Percentiles rank a stretch among this genome's conserved stretches.
phyloP scores from a whole-genome alignment of 2,329 filamentous ascomycete genomes.

The Shiraia bambusicola region DNA sequence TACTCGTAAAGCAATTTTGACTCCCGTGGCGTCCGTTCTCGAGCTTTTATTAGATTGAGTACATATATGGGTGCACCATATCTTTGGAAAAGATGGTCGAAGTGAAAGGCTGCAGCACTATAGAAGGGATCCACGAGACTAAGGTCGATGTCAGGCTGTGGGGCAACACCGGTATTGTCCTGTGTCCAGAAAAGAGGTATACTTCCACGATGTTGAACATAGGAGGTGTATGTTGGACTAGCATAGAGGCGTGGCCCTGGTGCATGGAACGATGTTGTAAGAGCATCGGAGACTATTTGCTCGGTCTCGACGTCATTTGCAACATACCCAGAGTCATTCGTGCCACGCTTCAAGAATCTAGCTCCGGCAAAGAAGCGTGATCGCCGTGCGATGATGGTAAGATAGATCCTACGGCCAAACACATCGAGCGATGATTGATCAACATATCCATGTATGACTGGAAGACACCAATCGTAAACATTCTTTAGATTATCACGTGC shows the following conservation, averaged over 20 bases:
- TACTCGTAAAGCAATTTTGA: slow-evolving; percentile 88
- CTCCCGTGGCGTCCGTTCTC: slow-evolving; percentile 85
- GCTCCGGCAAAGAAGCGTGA: slow-evolving; percentile 94
- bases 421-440: slow-evolving; percentile 76
- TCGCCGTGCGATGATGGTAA: slow-evolving; percentile 88
- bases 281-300: slow-evolving; percentile 92
- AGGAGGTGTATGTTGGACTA: slow-evolving; percentile 91
- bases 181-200: slow-evolving; percentile 98
- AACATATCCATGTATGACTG: slow-evolving; percentile 94
- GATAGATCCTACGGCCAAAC: slow-evolving; percentile 85
- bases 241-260: slow-evolving; percentile 82
- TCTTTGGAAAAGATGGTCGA: slow-evolving; percentile 88
- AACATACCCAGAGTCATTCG: slow-evolving; percentile 92
- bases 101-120: slow-evolving; percentile 87
- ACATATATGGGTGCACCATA: slow-evolving; percentile 93
- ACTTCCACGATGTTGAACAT: slow-evolving; percentile 93
- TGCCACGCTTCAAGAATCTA: slow-evolving; percentile 88
- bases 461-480: slow-evolving; percentile 92
- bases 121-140: slow-evolving; percentile 98
- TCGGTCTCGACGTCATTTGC: slow-evolving; percentile 99
- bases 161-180: slow-evolving; percentile 90
- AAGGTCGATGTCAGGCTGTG: slow-evolving; percentile 93
- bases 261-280: slow-evolving; percentile 93
- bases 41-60: slow-evolving; percentile 81
- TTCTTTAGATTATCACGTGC: slow-evolving; percentile 70